Base-by-base conservation (phyloP, 495 filamentous ascomycete genomes). In the Clohesyomyces aquaticus region DNA sequence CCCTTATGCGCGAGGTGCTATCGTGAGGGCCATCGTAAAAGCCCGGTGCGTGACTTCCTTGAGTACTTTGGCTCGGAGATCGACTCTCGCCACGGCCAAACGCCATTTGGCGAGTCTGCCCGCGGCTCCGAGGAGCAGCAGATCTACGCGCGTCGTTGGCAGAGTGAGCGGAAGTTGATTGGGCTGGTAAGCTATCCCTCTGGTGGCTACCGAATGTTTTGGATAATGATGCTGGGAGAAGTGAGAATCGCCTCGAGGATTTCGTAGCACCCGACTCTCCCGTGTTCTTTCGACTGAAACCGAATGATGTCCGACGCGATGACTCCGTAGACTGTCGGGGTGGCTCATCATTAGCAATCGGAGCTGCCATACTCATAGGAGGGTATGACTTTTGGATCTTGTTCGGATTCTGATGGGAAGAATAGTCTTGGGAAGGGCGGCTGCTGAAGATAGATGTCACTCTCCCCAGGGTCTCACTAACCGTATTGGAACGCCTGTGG, bases 311-410 rank as follows among this genome's bases (percentile, higher is more conserved):
- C 0, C 91, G 91, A 23, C 90, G 85, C 25, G 87, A 81, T 4
- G 89, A 95, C 68, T 96, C 93, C 74, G 88, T 87, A 3, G 91
- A 96, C 38, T 82, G 80, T 45, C 93, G 82, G 8, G 88, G 82
- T 78, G 77, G 9, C 82, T 84, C 64, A 85, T 84, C 90, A 91
- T 93, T 93, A 28, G 88, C 86, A 28, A 90, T 89, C 29, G 89
- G 91, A 71, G 88, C 93, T 56, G 68, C 59, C 66, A 68, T 72
- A 63, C 49, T 67, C 42, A 64, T 71, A 21, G 68, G 68, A 61
- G 68, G 68, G 38, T 71, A 71, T 10, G 71, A 71, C 65, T 80
- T 86, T 73, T 79, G 84, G 21, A 74, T 69, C 65, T 83, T 83
- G 56, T 83, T 75, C 38, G 71, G 71, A 6, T 55, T 55, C 29